Evolutionary conservation across 2,329 filamentous ascomycete species (phyloP).

Genomic region (Ophiostoma perfectum): DNA sequence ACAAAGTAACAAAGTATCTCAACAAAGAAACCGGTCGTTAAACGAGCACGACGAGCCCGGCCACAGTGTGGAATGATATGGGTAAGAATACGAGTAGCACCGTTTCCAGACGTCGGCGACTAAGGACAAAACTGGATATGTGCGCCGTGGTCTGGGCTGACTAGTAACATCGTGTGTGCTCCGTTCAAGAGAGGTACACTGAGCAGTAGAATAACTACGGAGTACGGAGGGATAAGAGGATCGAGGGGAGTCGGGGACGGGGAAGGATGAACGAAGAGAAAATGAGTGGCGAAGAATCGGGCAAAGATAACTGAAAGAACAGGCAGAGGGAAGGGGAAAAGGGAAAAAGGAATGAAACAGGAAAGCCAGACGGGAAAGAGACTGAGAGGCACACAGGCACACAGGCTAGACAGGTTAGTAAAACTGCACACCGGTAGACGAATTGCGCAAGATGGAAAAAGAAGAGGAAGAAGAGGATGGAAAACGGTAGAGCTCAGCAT

Average conservation of each 20-base stretch:
- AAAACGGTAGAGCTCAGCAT: not conserved
- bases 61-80: not conserved
- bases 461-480: not conserved
- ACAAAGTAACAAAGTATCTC: not conserved
- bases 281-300: not conserved
- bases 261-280: not conserved
- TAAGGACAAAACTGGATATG: constrained; percentile 2
- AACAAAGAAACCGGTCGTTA: not conserved
- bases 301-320: not conserved
- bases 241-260: not conserved
- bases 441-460: not conserved
- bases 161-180: not conserved
- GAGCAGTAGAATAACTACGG: not conserved
- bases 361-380: not conserved
- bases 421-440: too few species aligned
- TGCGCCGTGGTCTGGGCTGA: constrained; percentile 9
- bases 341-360: not conserved
- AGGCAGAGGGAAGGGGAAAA: not conserved
- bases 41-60: not conserved
- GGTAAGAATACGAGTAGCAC: not conserved
- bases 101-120: not conserved
- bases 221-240: not conserved
- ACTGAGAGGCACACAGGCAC: too few species aligned
- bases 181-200: too few species aligned
- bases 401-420: too few species aligned